Conservation (phyloP, 2,329 filamentous ascomycete species). For the Ophiocordyceps sinensis region DNA sequence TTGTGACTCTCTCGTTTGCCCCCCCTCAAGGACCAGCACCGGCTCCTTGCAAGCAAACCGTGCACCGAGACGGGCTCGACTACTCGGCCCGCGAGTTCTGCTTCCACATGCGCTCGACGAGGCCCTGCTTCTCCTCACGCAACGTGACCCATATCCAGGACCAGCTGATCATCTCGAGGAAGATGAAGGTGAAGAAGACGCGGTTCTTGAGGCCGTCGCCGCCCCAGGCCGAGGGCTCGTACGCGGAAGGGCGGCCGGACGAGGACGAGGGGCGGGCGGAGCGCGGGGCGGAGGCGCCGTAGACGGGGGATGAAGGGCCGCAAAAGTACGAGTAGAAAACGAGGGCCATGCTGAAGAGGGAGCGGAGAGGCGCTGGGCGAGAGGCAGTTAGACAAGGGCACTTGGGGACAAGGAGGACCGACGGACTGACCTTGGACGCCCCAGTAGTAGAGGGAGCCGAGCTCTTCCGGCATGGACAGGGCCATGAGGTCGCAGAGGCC, state of each 20-base stretch:
- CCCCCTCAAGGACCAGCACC: no score
- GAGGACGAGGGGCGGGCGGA: slow-evolving; percentile 14
- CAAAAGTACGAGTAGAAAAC: slow-evolving; percentile 53
- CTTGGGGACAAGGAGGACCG: background rate
- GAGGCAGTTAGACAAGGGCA: background rate
- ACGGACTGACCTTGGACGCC: slow-evolving; percentile 41
- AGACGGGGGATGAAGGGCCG: slow-evolving; percentile 34
- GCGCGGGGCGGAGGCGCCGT: slow-evolving; percentile 13
- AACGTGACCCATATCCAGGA: slow-evolving; percentile 71
- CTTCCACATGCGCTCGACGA: slow-evolving; percentile 22
- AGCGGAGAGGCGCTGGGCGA: slow-evolving; percentile 28
- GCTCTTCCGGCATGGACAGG: slow-evolving; percentile 53
- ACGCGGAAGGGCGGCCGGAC: slow-evolving; percentile 13
- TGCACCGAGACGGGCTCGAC: no score
- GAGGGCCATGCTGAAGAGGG: slow-evolving; percentile 45
- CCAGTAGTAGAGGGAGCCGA: slow-evolving; percentile 50
- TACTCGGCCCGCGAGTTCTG: background rate
- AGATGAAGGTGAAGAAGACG: slow-evolving; percentile 70
- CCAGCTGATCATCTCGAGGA: slow-evolving; percentile 73
- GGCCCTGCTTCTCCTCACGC: slow-evolving; percentile 43
- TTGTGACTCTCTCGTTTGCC: no score
- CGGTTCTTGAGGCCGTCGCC: slow-evolving; percentile 67
- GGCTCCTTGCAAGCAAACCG: no score
- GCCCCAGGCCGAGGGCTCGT: slow-evolving; percentile 28
- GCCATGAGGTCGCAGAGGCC: slow-evolving; percentile 52